Percentiles rank a stretch among this genome's conserved stretches.
Conservation (phyloP, 306 rosid species). For the Prinsepia uniflora region DNA sequence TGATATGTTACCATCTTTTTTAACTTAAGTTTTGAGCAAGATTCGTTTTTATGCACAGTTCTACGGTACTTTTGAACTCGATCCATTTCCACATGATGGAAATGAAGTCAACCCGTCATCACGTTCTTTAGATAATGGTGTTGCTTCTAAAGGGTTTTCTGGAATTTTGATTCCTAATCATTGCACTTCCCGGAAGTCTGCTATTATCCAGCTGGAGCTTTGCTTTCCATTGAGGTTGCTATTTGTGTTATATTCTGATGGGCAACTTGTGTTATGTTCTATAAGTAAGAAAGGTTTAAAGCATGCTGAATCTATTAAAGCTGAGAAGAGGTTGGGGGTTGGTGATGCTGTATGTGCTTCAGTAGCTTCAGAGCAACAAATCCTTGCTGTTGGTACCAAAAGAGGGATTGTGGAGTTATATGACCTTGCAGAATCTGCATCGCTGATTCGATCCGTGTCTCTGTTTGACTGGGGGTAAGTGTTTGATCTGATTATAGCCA, state of each 20-base stretch:
- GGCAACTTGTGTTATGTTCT: conserved; percentile 76
- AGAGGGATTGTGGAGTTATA: conserved; percentile 32
- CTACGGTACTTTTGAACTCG: conserved; percentile 71
- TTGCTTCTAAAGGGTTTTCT: conserved; percentile 45
- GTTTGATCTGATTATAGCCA: conserved; percentile 21
- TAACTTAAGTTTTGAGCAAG: conserved; percentile 16
- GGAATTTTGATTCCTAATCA: conserved; percentile 40
- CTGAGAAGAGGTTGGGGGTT: conserved; percentile 64
- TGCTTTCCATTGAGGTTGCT: conserved; percentile 72
- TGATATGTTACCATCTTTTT: conserved; percentile 11
- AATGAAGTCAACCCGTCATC: conserved; percentile 40
- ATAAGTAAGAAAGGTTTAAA: conserved; percentile 86
- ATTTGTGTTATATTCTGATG: conserved; percentile 80
- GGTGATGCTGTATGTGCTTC: conserved; percentile 86
- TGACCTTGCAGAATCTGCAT: too few species aligned
- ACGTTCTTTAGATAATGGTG: conserved; percentile 58
- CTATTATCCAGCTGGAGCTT: conserved; percentile 76
- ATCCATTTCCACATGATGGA: conserved; percentile 43
- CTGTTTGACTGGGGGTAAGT: conserved; percentile 13
- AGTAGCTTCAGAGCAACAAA: conserved; percentile 73
- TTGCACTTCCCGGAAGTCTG: conserved; percentile 42
- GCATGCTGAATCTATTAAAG: conserved; percentile 75
- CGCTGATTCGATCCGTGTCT: too few species aligned
- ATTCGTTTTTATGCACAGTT: conserved; percentile 60
- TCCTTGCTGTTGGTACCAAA: conserved; percentile 93